Conservation (phyloP, 805 yeast species). For the Metschnikowia cerradonensis region DNA sequence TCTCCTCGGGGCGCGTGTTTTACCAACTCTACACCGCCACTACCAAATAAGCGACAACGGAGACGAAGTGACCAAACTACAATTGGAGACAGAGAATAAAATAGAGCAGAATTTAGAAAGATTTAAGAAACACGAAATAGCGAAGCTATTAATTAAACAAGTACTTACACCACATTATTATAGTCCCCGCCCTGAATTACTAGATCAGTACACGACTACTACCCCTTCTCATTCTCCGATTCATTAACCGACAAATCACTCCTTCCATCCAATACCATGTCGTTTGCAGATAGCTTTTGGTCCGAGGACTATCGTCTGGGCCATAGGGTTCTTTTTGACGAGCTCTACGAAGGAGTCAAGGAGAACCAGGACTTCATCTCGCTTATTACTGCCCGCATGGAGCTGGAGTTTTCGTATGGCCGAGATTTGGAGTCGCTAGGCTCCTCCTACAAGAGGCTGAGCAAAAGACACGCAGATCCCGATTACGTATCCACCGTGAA, state of each 20-base stretch:
- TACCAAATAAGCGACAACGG: no score
- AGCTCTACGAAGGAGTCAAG: constrained; percentile 56
- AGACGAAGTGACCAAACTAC: no score
- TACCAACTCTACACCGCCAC: no score
- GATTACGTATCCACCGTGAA: constrained; percentile 63
- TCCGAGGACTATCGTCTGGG: constrained; percentile 60
- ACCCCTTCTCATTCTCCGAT: no score
- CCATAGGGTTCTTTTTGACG: constrained; percentile 46
- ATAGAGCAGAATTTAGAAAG: no score
- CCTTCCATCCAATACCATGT: constrained; percentile 25
- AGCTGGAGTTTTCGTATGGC: constrained; percentile 67
- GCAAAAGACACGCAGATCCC: constrained; percentile 40
- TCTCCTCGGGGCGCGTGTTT: no score
- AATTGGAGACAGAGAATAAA: no score
- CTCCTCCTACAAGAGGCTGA: constrained; percentile 40
- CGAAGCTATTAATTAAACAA: no score
- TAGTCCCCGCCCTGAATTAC: no score
- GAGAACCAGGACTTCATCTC: constrained; percentile 69
- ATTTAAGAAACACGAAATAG: no score
- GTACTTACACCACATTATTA: no score
- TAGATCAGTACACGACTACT: no score
- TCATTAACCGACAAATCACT: background rate
- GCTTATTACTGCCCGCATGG: constrained; percentile 66
- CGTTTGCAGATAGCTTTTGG: constrained; percentile 79
- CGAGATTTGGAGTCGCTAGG: constrained; percentile 43